Conservation (phyloP, 2,329 filamentous ascomycete species). For the Trichoderma aggressivum region DNA sequence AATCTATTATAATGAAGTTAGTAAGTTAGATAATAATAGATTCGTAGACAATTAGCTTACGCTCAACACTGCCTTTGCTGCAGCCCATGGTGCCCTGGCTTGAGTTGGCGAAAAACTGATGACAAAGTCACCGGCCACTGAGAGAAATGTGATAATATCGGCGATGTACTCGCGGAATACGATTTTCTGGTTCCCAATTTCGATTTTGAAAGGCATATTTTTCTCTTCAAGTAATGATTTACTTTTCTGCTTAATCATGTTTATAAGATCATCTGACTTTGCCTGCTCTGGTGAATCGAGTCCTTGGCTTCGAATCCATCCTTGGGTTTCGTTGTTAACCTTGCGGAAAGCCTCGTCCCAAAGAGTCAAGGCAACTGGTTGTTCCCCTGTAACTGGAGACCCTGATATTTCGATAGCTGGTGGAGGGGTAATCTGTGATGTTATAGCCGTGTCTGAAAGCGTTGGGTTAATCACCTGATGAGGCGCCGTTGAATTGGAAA, state of each 20-base stretch:
- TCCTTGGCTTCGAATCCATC: neutral
- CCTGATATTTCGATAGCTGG: too few species aligned
- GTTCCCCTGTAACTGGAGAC: too few species aligned
- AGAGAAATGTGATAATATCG: neutral
- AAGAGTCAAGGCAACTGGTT: neutral
- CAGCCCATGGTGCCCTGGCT: slow-evolving; percentile 10
- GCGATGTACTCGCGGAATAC: slow-evolving; percentile 1
- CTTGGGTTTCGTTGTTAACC: neutral
- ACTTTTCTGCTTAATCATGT: neutral
- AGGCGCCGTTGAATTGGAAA: too few species aligned
- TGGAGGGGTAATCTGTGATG: too few species aligned
- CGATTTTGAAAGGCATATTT: neutral
- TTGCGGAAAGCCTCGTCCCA: neutral
- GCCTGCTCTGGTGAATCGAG: neutral
- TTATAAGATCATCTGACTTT: neutral
- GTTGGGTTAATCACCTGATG: too few species aligned
- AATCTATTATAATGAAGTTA: neutral
- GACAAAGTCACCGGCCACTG: neutral
- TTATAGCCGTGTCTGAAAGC: too few species aligned
- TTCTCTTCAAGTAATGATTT: neutral
- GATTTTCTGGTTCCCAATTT: neutral
- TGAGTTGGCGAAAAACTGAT: neutral
- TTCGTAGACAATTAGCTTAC: neutral
- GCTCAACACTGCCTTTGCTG: neutral
- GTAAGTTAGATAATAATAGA: neutral